phyloP scores from a whole-genome alignment of 192 early-diverging fungal genomes.

The Linnemannia exigua region DNA sequence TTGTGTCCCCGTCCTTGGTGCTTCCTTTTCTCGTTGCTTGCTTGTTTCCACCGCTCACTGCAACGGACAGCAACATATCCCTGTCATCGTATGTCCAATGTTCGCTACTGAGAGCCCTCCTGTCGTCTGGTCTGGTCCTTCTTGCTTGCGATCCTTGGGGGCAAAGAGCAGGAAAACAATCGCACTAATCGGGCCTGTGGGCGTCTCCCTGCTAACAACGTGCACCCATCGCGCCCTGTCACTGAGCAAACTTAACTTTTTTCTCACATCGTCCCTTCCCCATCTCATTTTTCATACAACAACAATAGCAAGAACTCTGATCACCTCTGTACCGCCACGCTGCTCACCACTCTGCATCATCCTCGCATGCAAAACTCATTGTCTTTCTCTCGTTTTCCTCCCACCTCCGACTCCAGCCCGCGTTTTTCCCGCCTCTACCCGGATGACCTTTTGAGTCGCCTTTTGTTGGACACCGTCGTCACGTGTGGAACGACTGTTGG shows the following conservation, averaged over 20 bases:
- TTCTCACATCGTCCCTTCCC: not conserved
- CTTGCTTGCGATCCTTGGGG: not conserved
- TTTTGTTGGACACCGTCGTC: not conserved
- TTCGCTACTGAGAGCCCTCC: not conserved
- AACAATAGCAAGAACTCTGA: not conserved
- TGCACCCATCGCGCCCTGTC: slow-evolving; percentile 1
- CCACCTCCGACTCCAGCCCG: slow-evolving; percentile 3
- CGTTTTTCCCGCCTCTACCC: not conserved
- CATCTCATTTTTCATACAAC: not conserved
- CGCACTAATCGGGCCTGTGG: not conserved
- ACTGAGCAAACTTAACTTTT: not conserved
- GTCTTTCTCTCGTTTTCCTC: not conserved
- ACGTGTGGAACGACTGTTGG: not conserved
- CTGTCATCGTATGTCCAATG: not conserved
- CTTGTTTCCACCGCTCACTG: not conserved
- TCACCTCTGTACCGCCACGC: not conserved
- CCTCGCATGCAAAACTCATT: not conserved
- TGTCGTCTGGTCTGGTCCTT: not conserved
- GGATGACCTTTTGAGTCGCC: not conserved
- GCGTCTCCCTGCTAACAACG: not conserved
- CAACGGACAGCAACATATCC: not conserved
- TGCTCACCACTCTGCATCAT: not conserved
- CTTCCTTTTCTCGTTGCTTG: not conserved
- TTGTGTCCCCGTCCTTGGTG: too few species aligned
- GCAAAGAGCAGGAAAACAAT: not conserved